Conservation (phyloP, 306 rosid genomes). For the Cicer chorassanicum region DNA sequence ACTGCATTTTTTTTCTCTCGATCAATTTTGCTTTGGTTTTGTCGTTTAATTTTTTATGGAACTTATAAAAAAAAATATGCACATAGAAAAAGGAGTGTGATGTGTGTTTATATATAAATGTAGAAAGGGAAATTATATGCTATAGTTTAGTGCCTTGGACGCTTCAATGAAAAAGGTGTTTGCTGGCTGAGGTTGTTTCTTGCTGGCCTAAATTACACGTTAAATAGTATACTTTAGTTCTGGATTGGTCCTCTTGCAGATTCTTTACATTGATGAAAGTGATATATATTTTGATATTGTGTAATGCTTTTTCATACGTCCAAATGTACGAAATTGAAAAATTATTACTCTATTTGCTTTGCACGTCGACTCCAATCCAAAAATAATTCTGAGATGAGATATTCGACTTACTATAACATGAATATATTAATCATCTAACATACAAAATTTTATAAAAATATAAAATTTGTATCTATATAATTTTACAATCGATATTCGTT, state of each 20-base stretch:
- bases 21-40: neutral
- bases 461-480: too few relatives aligned
- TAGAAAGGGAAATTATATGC: neutral
- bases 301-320: neutral
- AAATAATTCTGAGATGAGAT: too few relatives aligned
- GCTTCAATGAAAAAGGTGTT: constrained; percentile 28
- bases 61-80: neutral
- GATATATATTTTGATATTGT: too few relatives aligned
- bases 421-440: too few relatives aligned
- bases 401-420: too few relatives aligned
- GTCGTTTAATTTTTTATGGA: neutral
- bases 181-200: constrained; percentile 40
- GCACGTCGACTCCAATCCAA: too few relatives aligned
- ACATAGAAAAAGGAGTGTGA: neutral
- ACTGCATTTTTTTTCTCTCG: neutral
- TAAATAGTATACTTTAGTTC: neutral
- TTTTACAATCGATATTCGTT: too few relatives aligned
- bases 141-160: constrained; percentile 39
- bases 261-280: neutral
- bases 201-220: constrained; percentile 42
- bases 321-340: too few relatives aligned
- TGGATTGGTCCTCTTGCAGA: neutral
- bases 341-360: too few relatives aligned
- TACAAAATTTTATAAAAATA: too few relatives aligned
- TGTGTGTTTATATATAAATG: constrained; percentile 28